phyloP scores from a whole-genome alignment of 352 stramenopile genomes.

The Phytophthora megakarya region DNA sequence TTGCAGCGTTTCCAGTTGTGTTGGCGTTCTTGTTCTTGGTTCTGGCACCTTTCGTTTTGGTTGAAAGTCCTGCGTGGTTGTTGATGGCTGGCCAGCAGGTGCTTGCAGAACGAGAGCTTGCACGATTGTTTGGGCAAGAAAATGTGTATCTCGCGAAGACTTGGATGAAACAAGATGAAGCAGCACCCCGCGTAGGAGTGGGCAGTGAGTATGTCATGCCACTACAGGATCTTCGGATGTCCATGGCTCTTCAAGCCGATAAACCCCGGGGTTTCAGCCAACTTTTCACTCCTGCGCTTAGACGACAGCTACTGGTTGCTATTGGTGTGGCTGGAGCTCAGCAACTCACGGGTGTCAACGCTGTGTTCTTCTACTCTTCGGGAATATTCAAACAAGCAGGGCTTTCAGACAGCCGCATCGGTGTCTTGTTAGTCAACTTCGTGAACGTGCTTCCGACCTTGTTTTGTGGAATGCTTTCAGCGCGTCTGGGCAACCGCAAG shows the following conservation, averaged over 20 bases:
- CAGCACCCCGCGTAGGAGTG: constrained; percentile 20
- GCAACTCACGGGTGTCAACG: constrained; percentile 72
- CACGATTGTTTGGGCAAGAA: constrained; percentile 37
- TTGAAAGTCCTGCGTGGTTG: constrained; percentile 57
- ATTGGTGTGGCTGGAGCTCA: constrained; percentile 49
- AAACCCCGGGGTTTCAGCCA: constrained; percentile 19
- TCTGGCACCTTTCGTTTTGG: constrained; percentile 45
- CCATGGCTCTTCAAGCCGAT: constrained; percentile 33
- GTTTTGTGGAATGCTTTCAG: constrained; percentile 38
- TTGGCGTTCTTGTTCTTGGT: constrained; percentile 41
- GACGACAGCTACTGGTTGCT: constrained; percentile 50
- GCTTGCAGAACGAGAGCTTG: constrained; percentile 37
- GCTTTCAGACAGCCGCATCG: constrained; percentile 57
- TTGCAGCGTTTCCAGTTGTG: constrained; percentile 49
- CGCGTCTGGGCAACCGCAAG: constrained; percentile 51
- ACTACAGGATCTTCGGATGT: constrained; percentile 31
- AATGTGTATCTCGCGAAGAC: constrained; percentile 36
- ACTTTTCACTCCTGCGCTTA: constrained; percentile 31
- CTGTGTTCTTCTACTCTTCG: constrained; percentile 77
- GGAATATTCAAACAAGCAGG: constrained; percentile 62
- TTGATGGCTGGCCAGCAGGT: constrained; percentile 30
- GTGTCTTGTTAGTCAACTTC: constrained; percentile 57
- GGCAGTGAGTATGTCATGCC: constrained; percentile 31
- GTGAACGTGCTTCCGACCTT: constrained; percentile 64
- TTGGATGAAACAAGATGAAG: constrained; percentile 45